Evolutionary conservation across 345 rosid genomes (phyloP).

Genomic region (Zanthoxylum bungeanum): DNA sequence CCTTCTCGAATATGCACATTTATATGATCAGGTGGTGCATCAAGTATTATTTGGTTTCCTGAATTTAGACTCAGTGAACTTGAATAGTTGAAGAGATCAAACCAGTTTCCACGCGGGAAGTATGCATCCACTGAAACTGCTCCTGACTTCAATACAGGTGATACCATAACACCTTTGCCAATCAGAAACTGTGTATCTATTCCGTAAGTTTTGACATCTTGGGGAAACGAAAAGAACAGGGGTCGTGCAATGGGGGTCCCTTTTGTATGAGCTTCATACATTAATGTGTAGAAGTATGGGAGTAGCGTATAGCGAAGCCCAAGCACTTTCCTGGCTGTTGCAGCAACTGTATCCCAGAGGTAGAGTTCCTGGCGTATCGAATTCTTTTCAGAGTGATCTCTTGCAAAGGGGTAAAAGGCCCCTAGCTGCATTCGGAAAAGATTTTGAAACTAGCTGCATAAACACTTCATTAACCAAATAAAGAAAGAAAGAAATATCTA

Average conservation of each 20-base stretch:
- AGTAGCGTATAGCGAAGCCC: constrained; percentile 1
- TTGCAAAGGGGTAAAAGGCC: constrained; percentile 4
- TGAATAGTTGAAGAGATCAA: constrained; percentile 7
- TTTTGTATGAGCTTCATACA: constrained; percentile 33
- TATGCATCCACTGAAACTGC: neutral
- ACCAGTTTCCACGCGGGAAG: constrained; percentile 2
- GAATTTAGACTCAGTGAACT: neutral
- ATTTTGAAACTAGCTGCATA: neutral
- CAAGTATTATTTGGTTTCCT: neutral
- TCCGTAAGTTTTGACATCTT: neutral
- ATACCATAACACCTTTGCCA: constrained; percentile 4
- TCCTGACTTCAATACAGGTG: neutral
- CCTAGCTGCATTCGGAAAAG: neutral
- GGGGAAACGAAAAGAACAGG: neutral
- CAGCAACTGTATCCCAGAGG: neutral
- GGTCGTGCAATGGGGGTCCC: neutral
- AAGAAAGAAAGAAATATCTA: neutral
- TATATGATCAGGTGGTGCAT: neutral
- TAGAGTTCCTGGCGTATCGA: neutral
- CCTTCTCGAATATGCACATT: constrained; percentile 3
- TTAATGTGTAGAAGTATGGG: constrained; percentile 12
- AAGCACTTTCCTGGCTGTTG: neutral
- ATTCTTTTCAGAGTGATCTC: neutral
- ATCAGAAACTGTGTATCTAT: neutral
- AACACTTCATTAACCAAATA: neutral